Evolutionary conservation across 148 eudicot species (phyloP), one percentile per base, ranked within the genome.

Genomic region (Pharnaceum exiguum): DNA sequence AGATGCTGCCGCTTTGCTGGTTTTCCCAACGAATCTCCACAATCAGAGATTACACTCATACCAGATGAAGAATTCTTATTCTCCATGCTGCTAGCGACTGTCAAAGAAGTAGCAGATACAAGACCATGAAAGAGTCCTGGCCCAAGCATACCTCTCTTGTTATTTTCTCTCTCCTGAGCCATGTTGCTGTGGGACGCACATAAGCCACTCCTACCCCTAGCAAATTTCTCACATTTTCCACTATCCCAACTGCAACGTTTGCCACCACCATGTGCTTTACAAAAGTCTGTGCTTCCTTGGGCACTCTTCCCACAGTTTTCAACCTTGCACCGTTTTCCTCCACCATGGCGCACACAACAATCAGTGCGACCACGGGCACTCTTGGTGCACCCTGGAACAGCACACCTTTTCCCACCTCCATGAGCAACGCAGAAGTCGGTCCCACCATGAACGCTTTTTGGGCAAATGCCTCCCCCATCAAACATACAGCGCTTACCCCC

Each of bases 251-350:
- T 64, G 55, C 99, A 93, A 42, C 99, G 69, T 70, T 93, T 93
- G 12, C 99, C 99, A 17, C 99, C 99, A 2, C 99, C 99, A 11
- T 93, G 99, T 5, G 96, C 96, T 66, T 88, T 88, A 56, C 99
- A 93, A 49, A 93, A 88, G 29, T 93, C 95, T 0, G 99, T 93
- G 71, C 99, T 88, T 15, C 99, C 99, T 69, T 88, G 99, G 30
- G 99, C 96, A 23, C 96, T 88, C 77, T 93, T 93, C 49, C 61
- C 83, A 18, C 99, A 93, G 43, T 75, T 75, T 2, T 77, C 95
- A 8, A 89, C 46, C 59, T 51, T 75, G 51, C 99, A 93, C 10
- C 99, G 83, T 60, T 88, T 93, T 37, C 99, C 99, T 10, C 99
- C 99, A 1, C 99, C 99, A 3, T 93, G 96, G 64, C 60, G 79